Conservation (phyloP, 2,329 filamentous ascomycete species). For the Xylaria sp. region DNA sequence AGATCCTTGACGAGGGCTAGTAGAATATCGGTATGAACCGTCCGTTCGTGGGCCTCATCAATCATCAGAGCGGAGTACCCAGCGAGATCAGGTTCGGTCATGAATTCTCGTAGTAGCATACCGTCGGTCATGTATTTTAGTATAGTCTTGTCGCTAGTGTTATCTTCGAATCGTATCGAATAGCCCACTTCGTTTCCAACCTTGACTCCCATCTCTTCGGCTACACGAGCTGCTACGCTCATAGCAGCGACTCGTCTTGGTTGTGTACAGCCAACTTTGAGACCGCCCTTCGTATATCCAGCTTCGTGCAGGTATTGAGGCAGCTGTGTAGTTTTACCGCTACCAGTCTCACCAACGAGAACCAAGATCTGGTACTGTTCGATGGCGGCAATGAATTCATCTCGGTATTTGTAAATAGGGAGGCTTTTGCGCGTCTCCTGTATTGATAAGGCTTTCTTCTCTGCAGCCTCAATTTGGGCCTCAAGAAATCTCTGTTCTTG, state of each 20-base stretch:
- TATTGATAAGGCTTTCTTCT: constrained; percentile 87
- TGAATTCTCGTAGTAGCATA: constrained; percentile 89
- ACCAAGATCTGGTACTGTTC: constrained; percentile 87
- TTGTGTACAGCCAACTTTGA: constrained; percentile 93
- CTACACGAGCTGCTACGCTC: constrained; percentile 96
- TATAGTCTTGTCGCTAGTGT: constrained; percentile 88
- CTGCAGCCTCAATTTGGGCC: constrained; percentile 86
- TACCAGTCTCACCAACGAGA: constrained; percentile 93
- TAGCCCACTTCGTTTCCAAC: constrained; percentile 95
- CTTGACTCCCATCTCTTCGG: constrained; percentile 91
- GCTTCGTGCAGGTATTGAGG: constrained; percentile 94
- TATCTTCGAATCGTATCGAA: constrained; percentile 93
- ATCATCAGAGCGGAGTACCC: constrained; percentile 93
- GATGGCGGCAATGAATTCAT: constrained; percentile 88
- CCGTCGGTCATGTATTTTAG: constrained; percentile 98
- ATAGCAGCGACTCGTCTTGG: constrained; percentile 96
- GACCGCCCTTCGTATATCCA: constrained; percentile 83
- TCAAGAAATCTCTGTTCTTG: constrained; percentile 83
- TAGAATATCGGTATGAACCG: constrained; percentile 89
- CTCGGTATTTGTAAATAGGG: constrained; percentile 88
- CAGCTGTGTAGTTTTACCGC: constrained; percentile 94
- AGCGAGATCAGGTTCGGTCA: constrained; percentile 86
- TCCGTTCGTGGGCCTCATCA: constrained; percentile 96
- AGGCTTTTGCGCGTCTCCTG: constrained; percentile 91
- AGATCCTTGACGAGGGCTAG: constrained; percentile 91